phyloP scores from a whole-genome alignment of 2,329 filamentous ascomycete species.

The Paecilomyces niveus region DNA sequence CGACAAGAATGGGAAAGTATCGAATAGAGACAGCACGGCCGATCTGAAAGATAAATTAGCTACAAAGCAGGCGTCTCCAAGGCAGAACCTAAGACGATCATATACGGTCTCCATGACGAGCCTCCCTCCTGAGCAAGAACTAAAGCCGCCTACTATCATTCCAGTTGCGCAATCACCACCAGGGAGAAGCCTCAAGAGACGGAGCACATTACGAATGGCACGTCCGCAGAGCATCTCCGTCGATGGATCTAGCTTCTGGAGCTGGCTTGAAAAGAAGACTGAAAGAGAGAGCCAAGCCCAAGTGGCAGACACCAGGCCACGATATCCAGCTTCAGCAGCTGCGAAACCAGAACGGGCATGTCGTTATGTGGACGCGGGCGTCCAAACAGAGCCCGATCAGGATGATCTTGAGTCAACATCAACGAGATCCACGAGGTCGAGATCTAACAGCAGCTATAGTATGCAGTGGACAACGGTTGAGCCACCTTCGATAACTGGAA shows the following conservation, averaged over 20 bases:
- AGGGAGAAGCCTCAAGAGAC: neutral
- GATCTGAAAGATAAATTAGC: neutral
- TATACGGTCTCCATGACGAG: neutral
- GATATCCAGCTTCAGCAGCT: neutral
- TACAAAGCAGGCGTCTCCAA: conserved; percentile 1
- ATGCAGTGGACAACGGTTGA: neutral
- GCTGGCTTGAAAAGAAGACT: neutral
- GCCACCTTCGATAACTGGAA: neutral
- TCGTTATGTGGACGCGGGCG: neutral
- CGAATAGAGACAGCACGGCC: conserved; percentile 15
- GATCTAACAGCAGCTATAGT: neutral
- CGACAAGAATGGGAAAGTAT: conserved; percentile 29
- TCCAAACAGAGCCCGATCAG: neutral
- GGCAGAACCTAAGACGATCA: neutral
- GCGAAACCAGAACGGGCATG: neutral
- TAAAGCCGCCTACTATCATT: conserved; percentile 2
- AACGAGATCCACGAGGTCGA: neutral
- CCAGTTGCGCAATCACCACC: neutral
- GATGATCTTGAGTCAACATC: neutral
- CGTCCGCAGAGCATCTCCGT: conserved; percentile 5
- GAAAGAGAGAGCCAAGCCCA: neutral
- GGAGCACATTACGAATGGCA: neutral
- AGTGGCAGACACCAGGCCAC: neutral
- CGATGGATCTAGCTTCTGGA: neutral
- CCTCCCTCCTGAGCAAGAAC: neutral